These are phyloP conservation scores for Veloboletus limbatus DNA, from an alignment of 1,284 basidiomycete species.

Conservation along the genomic window DNA sequence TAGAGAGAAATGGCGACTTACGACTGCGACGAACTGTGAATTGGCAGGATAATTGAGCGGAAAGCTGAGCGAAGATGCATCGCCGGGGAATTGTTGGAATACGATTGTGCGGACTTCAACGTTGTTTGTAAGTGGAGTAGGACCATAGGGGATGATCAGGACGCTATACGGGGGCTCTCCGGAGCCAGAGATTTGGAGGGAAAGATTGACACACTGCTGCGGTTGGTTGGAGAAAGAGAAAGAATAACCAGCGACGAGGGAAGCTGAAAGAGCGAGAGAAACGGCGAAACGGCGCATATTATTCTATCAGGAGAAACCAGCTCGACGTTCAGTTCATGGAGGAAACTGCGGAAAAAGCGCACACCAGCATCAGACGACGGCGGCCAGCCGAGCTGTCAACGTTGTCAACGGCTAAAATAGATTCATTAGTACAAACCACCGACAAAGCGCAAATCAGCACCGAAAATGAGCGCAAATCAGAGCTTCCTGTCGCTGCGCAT, in stretches of 20 bases:
- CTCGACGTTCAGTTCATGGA: too few relatives aligned
- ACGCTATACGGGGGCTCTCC: constrained; percentile 63
- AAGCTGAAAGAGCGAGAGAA: constrained; percentile 16
- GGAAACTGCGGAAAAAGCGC: too few relatives aligned
- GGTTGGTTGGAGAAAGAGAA: constrained; percentile 60
- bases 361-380: too few relatives aligned
- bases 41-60: constrained; percentile 62
- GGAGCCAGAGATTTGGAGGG: constrained; percentile 48
- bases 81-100: constrained; percentile 48
- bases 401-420: too few relatives aligned
- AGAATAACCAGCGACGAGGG: constrained; percentile 39
- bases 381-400: too few relatives aligned
- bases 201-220: constrained; percentile 61
- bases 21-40: constrained; percentile 73
- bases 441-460: too few relatives aligned
- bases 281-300: constrained; percentile 22
- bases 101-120: constrained; percentile 65
- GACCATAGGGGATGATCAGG: constrained; percentile 64
- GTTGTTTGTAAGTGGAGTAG: constrained; percentile 55
- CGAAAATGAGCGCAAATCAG: too few relatives aligned
- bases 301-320: constrained; percentile 2
- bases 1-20: constrained; percentile 40
- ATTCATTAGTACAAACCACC: too few relatives aligned
- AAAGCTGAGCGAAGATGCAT: constrained; percentile 46
- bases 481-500: too few relatives aligned